These are phyloP conservation scores for Penicillium sp. DNA, from an alignment of 2,329 filamentous ascomycete genomes.

Conservation along the genomic window DNA sequence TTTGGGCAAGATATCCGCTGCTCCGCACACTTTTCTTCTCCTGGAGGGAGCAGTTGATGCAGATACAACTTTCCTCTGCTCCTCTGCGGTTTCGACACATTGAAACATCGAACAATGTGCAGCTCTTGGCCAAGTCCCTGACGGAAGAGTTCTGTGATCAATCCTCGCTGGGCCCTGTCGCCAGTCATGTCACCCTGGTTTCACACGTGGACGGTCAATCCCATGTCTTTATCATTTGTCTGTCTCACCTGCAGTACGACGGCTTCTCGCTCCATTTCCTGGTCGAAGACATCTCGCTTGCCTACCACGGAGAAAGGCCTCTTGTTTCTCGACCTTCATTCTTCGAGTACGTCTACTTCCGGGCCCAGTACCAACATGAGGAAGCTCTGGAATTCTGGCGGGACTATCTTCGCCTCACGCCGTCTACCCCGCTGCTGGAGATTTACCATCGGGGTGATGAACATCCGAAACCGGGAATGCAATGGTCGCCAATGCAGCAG, in stretches of 20 bases:
- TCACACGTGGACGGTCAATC: not conserved
- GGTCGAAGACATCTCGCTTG: not conserved
- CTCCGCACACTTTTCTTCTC: not conserved
- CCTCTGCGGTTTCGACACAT: not conserved
- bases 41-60: not conserved
- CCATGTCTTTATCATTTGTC: not conserved
- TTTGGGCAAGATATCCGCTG: not conserved
- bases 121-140: not conserved
- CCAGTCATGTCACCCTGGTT: not conserved
- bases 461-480: not conserved
- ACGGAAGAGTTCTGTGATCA: not conserved
- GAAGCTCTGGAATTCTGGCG: not conserved
- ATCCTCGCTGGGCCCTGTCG: not conserved
- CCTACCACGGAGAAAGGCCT: not conserved
- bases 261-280: not conserved
- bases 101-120: not conserved
- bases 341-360: not conserved
- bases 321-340: not conserved
- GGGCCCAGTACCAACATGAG: not conserved
- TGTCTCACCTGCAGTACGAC: not conserved
- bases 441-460: not conserved
- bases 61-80: not conserved
- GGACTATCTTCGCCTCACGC: not conserved
- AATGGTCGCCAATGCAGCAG: not conserved
- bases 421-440: not conserved